Base-by-base conservation (phyloP, 1,284 basidiomycete species). In the Tranzscheliella williamsii region DNA sequence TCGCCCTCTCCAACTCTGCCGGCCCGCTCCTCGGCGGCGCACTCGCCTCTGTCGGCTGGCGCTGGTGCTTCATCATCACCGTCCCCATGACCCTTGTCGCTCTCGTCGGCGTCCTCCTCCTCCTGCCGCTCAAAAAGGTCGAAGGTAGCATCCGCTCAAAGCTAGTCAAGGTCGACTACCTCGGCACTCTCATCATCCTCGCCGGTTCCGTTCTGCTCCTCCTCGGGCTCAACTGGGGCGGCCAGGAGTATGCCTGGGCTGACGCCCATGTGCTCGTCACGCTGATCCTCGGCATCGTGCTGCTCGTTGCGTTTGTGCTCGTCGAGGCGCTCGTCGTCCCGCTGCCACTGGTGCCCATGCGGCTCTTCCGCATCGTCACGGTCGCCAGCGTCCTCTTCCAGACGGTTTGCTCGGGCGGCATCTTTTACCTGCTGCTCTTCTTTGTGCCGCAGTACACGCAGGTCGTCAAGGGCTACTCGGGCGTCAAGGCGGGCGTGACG, bases 371-470 rank as follows among this genome's bases (percentile, higher is more conserved):
- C 49, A 81, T 85, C 48, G 58, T 78, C n/a, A 89, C 87, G 0
- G 86, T 89, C 1, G 80, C 82, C 0, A 86, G 86, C 0, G 84
- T 86, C 2, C 86, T 87, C 60, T 81, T 85, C 41, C 63, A 66
- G 33, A 60, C 60, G 24, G 30, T 49, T 13, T 55, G 58, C 31
- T 58, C 57, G 4, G 66, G 65, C 4, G 67, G 53, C 18, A 54
- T 67, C 24, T 80, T 79, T 45, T 79, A 49, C 29, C 39, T 66
- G 24, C 45, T 68, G 16, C 49, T 72, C 34, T 70, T 61, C 58
- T 86, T 87, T 65, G 81, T 89, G 0, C 87, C 87, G 0, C 85
- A 87, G 55, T 89, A 84, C 73, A 87, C 87, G 73, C 87, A 89
- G 77, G 83, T 88, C 3, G 85, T 84, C 3, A 79, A 86, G 16